A percentile compares a stretch with the other conserved stretches of the same genome.
These are phyloP conservation scores for Aspergillus glaucus DNA, from an alignment of 2,329 filamentous ascomycete genomes.

Conservation along the genomic window DNA sequence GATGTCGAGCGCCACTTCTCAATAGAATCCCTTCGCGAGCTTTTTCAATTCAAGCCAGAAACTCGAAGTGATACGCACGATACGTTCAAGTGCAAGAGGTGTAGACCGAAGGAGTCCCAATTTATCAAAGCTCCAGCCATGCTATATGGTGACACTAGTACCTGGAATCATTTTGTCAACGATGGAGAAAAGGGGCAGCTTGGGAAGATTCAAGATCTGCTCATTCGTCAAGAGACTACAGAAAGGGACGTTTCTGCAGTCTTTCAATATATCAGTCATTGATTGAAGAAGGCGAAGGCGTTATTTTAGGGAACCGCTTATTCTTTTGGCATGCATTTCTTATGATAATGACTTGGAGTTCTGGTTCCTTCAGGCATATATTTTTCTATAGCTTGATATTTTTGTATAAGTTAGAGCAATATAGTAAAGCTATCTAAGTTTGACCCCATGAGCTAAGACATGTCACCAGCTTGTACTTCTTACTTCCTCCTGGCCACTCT, in stretches of 20 bases:
- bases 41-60: conserved; percentile 83
- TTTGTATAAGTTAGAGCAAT: neutral
- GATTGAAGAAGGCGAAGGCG: conserved; percentile 7
- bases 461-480: too few relatives aligned
- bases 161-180: conserved; percentile 98
- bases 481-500: too few relatives aligned
- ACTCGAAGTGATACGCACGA: conserved; percentile 94
- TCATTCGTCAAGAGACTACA: conserved; percentile 77
- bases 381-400: neutral
- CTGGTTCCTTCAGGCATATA: neutral
- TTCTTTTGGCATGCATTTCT: conserved; percentile 1
- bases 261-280: conserved; percentile 98
- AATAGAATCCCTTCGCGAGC: conserved; percentile 78
- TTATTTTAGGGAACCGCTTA: neutral
- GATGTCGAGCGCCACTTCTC: conserved; percentile 97
- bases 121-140: conserved; percentile 86
- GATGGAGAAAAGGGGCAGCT: conserved; percentile 60
- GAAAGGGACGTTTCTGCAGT: conserved; percentile 83
- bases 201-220: conserved; percentile 77
- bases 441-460: too few relatives aligned
- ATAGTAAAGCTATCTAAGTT: neutral
- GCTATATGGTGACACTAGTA: conserved; percentile 95
- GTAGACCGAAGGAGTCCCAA: conserved; percentile 80
- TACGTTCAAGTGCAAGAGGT: conserved; percentile 97
- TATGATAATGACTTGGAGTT: neutral